Evolutionary conservation across 257 asterid species (phyloP), one percentile per base, ranked within the genome.

Genomic region (Craterostigma plantagineum): DNA sequence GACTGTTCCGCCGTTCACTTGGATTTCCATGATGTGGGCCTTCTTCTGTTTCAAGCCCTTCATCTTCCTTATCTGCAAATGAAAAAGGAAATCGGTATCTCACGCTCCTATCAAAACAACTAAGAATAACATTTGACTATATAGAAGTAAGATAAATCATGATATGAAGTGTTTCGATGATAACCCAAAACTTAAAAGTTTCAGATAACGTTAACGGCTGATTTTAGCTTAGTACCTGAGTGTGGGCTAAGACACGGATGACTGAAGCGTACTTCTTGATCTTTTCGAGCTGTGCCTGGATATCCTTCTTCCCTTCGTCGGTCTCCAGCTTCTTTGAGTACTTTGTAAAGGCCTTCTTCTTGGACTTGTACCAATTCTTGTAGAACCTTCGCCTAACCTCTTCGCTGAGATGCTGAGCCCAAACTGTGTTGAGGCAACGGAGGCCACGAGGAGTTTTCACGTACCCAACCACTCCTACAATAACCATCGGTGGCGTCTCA

Each of bases 1-100:
- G 55, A 76, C 53, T 4, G 77, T 58, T 7, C 95, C 95, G 59
- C 95, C 95, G 35, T 84, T 84, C 17, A 84, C 93, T 44, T 84
- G 95, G 6, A 84, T 74, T 66, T 84, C 95, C 93, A 84, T 79
- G 61, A 84, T 47, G 54, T 76, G 95, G 14, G 95, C 95, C 73
- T 84, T 84, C 75, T 84, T 84, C 56, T 84, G 95, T 35, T 84
- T 84, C 60, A 84, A 56, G 0, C 95, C 95, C 58, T 84, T 84
- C 95, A 84, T 73, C 60, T 76, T 79, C 72, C 91, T 73, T 15
- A 79, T 79, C 95, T 79, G 30, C 6, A 23, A 23, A 23, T 23
- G 6, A 23, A 23, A 23, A 23, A 6, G 6, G 30, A 23, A 23
- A 23, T n/a, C n/a, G n/a, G n/a, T n/a, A n/a, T n/a, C n/a, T n/a